These are phyloP conservation scores for Osmanthus fragrans DNA, from an alignment of 257 asterid genomes.

Conservation along the genomic window DNA sequence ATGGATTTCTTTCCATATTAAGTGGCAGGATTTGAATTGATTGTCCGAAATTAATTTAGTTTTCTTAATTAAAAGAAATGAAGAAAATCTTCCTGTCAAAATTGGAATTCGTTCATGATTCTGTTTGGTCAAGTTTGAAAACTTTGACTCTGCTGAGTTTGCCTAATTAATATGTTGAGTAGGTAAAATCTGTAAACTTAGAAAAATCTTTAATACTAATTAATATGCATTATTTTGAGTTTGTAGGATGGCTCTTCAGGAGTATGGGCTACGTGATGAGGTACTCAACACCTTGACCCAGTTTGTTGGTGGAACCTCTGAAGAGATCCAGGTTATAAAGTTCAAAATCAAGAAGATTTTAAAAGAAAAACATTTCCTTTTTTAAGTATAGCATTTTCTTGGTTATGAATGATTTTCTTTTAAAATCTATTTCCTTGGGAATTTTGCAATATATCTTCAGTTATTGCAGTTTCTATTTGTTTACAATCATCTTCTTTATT, in stretches of 20 bases:
- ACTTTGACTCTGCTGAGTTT: conserved; percentile 1
- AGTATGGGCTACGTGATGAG: conserved; percentile 56
- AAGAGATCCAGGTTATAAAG: conserved; percentile 67
- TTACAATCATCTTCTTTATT: conserved; percentile 25
- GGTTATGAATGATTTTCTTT: conserved; percentile 17
- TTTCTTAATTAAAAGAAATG: conserved; percentile 3
- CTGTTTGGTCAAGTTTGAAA: background rate
- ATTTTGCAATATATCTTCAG: conserved; percentile 12
- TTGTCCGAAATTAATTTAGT: conserved; percentile 2
- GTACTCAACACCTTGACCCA: conserved; percentile 63
- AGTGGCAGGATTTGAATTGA: background rate
- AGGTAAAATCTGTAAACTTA: background rate
- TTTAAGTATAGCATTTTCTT: conserved; percentile 5
- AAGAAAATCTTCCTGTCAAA: background rate
- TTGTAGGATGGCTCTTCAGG: conserved; percentile 69
- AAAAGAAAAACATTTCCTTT: background rate
- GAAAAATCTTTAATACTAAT: conserved; percentile 7
- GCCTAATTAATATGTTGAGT: conserved; percentile 1
- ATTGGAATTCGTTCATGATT: background rate
- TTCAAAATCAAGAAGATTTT: background rate
- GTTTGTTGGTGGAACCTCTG: conserved; percentile 80
- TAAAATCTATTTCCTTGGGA: conserved; percentile 2
- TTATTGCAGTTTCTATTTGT: conserved; percentile 8
- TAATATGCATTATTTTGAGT: conserved; percentile 23
- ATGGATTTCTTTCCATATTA: background rate